These are phyloP conservation scores for Trametes hirsuta DNA, from an alignment of 1,284 basidiomycete genomes.

Conservation along the genomic window DNA sequence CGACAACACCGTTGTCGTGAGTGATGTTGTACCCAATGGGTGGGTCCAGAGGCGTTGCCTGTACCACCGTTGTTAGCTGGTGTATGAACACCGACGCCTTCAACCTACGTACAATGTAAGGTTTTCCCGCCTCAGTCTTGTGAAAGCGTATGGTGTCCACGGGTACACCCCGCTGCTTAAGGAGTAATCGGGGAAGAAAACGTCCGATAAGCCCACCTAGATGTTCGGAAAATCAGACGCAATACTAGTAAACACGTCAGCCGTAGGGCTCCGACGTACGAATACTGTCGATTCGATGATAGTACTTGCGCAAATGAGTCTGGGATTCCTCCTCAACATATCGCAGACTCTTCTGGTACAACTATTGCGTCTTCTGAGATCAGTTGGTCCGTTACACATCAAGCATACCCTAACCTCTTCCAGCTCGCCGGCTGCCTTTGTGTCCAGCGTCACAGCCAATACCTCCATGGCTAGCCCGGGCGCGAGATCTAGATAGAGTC, in stretches of 20 bases:
- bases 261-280: slow-evolving; percentile 45
- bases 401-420: slow-evolving; percentile 52
- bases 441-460: slow-evolving; percentile 48
- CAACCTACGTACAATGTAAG: slow-evolving; percentile 60
- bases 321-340: slow-evolving; percentile 59
- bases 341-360: slow-evolving; percentile 58
- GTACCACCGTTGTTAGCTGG: too few species aligned
- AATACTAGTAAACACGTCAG: not conserved
- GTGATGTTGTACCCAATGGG: slow-evolving; percentile 78
- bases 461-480: slow-evolving; percentile 51
- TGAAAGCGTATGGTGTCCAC: slow-evolving; percentile 52
- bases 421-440: slow-evolving; percentile 21
- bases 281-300: slow-evolving; percentile 72
- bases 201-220: slow-evolving; percentile 76
- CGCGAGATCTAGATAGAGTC: not conserved
- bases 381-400: not conserved
- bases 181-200: slow-evolving; percentile 64
- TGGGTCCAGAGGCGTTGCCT: slow-evolving; percentile 51
- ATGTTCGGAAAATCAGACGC: not conserved
- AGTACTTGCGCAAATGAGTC: slow-evolving; percentile 62
- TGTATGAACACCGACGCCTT: not conserved
- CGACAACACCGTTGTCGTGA: slow-evolving; percentile 75
- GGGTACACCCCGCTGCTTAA: slow-evolving; percentile 57
- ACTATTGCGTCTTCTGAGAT: slow-evolving; percentile 39
- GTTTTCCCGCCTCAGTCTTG: slow-evolving; percentile 67